Conservation (phyloP, 495 filamentous ascomycete genomes). For the Bacidia gigantensis region DNA sequence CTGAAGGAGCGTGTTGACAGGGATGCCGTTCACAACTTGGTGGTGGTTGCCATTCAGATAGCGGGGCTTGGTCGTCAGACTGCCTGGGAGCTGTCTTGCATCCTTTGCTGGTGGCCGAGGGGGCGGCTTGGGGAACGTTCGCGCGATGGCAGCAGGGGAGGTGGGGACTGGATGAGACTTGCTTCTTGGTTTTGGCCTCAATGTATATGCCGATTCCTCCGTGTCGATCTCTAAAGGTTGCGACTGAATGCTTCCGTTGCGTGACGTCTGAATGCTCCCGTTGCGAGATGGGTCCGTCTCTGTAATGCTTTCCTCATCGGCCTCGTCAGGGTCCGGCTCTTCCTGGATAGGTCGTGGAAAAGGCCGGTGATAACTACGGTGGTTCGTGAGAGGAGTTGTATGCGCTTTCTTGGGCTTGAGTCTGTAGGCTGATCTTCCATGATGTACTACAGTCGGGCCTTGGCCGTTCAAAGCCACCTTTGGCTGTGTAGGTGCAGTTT, state of each 20-base stretch:
- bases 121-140: slow-evolving; percentile 1
- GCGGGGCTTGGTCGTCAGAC: not conserved
- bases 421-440: slow-evolving; percentile 2
- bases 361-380: not conserved
- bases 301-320: not conserved
- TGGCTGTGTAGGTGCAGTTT: not conserved
- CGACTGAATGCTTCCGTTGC: not conserved
- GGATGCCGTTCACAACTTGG: slow-evolving; percentile 1
- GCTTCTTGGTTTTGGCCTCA: not conserved
- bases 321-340: not conserved
- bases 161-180: not conserved
- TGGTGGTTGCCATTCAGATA: not conserved
- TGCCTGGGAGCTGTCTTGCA: not conserved
- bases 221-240: not conserved
- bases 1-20: not conserved
- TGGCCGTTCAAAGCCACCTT: not conserved
- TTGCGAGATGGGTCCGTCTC: not conserved
- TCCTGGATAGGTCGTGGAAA: not conserved
- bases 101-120: not conserved
- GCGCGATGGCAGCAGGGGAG: not conserved
- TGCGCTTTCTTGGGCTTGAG: slow-evolving; percentile 5
- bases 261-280: not conserved
- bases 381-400: not conserved
- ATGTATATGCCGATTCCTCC: not conserved
- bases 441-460: not conserved